Percentiles rank a stretch among this genome's conserved stretches.
phyloP scores from a whole-genome alignment of 495 filamentous ascomycete genomes.

The Neurospora sp. region DNA sequence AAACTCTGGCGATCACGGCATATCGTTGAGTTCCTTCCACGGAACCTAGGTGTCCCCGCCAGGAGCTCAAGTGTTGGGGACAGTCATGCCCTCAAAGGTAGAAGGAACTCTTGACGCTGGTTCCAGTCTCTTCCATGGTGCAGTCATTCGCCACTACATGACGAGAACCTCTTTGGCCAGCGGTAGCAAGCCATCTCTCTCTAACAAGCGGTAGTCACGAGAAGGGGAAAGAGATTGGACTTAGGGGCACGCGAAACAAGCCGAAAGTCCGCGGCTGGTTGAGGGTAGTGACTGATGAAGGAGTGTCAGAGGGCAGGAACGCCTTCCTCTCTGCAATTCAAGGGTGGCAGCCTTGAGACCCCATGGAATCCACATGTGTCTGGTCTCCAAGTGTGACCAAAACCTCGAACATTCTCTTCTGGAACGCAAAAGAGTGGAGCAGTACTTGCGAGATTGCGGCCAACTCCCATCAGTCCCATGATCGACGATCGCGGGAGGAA shows the following conservation, averaged over 20 bases:
- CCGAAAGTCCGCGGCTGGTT: neutral
- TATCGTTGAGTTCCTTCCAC: neutral
- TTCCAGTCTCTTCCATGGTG: neutral
- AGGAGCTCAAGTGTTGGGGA: neutral
- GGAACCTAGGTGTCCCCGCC: neutral
- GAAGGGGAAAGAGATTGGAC: accelerated
- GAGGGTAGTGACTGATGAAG: neutral
- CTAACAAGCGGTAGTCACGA: neutral
- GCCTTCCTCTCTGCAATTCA: neutral
- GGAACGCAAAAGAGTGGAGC: no score
- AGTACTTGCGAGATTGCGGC: neutral
- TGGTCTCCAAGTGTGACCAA: neutral
- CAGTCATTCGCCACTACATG: neutral
- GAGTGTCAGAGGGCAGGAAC: neutral
- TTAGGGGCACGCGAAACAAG: neutral
- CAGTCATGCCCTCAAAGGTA: neutral
- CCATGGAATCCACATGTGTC: neutral
- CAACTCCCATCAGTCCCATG: neutral
- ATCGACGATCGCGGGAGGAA: neutral
- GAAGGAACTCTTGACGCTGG: neutral
- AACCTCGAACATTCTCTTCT: neutral
- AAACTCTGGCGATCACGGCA: neutral
- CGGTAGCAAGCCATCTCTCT: neutral
- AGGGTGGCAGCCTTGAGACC: neutral
- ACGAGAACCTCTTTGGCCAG: neutral